A percentile compares a stretch with the other conserved stretches of the same genome.
phyloP scores from a whole-genome alignment of 140 eudicot genomes.

The Cichorium intybus region DNA sequence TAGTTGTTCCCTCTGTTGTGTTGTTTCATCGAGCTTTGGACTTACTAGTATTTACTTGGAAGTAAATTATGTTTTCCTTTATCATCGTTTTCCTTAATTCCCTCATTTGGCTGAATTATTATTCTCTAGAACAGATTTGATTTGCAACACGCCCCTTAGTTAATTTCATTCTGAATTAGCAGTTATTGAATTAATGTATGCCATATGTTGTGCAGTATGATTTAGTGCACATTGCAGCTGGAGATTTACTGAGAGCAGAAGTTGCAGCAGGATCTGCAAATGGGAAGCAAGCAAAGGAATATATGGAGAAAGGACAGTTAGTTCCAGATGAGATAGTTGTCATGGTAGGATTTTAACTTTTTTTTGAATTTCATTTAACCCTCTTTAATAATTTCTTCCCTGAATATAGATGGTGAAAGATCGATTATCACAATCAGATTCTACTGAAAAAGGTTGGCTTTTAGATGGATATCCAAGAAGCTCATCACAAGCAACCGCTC shows the following conservation, averaged over 20 bases:
- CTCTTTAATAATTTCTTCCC: not conserved
- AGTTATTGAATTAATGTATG: conserved; percentile 21
- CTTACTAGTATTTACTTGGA: not conserved
- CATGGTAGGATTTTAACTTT: conserved; percentile 44
- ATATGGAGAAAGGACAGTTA: conserved; percentile 87
- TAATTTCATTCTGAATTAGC: conserved; percentile 13
- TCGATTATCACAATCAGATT: conserved; percentile 67
- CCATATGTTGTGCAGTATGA: conserved; percentile 74
- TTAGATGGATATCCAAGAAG: conserved; percentile 96
- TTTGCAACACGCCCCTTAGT: not conserved
- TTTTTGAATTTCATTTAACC: not conserved
- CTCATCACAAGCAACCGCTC: conserved; percentile 84
- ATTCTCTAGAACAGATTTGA: not conserved
- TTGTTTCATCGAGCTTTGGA: not conserved
- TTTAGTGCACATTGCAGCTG: conserved; percentile 93
- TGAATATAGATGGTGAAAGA: conserved; percentile 83
- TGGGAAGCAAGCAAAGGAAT: conserved; percentile 83
- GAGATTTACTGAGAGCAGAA: conserved; percentile 90
- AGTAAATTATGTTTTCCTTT: too few species aligned
- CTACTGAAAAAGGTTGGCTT: conserved; percentile 93
- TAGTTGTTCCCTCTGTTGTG: not conserved
- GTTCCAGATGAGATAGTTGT: conserved; percentile 94
- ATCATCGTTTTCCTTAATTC: too few species aligned
- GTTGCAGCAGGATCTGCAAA: conserved; percentile 82
- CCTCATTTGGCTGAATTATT: too few species aligned